Base-by-base conservation (phyloP, 352 stramenopile genomes). In the Elongisporangium prolatum region DNA sequence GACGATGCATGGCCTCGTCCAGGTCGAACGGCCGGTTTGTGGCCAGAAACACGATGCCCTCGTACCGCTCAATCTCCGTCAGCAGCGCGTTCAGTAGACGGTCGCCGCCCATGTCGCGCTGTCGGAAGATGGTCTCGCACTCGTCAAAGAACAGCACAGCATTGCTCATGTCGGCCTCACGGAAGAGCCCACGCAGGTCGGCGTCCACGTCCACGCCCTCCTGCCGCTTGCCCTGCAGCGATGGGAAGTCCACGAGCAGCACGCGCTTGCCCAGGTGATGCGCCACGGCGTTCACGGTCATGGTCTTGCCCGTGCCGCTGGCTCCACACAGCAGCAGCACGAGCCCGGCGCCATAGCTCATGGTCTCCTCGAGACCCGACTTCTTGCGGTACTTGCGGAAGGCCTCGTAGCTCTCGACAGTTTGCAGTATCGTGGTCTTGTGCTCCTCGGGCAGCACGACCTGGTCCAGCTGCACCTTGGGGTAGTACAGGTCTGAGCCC, bases 71-170 rank as follows among this genome's bases (percentile, higher is more conserved):
- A 47, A 96, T 96, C 68, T 96, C 88, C 24, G 84, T 93, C 21
- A 95, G 66, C 34, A 96, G 64, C n/a, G 86, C 80, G 51, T 94
- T 91, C 49, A 95, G 63, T 14, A 93, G 60, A 7, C 84, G 72
- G 57, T 95, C 85, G 25, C 81, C 86, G 61, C 85, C 84, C 37
- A 79, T 64, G 52, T 93, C 84, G n/a, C 85, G 80, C 69, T 93
- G 83, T 37, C 84, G 81, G 64, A 96, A 96, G 48, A 95, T 92
- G 10, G 80, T 89, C 67, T 95, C 88, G 60, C 86, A 95, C 72
- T 95, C 88, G 62, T 95, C 88, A 57, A 96, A 95, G 65, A 95
- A 96, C 8, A 96, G 68, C 60, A 95, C 80, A 14, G 86, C 86
- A 64, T 96, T 95, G 72, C 78, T 91, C 86, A 95, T 95, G 50